These are phyloP conservation scores for Hamamelis virginiana DNA, from an alignment of 164 flowering plant species.

Conservation along the genomic window DNA sequence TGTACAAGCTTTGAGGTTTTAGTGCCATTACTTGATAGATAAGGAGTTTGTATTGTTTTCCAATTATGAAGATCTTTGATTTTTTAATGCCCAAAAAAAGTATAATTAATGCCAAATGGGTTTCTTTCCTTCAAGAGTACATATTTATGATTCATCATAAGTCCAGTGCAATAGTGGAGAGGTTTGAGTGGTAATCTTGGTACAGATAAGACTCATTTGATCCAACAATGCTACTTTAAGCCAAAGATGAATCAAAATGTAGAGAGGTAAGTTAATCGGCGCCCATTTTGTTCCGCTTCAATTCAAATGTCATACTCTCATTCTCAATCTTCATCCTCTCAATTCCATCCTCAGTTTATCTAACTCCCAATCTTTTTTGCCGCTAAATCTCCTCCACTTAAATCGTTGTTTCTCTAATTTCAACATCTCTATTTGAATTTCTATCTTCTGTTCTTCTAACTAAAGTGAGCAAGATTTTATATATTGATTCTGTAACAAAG, in stretches of 20 bases:
- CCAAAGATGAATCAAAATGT: too few relatives aligned
- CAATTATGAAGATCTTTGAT: too few relatives aligned
- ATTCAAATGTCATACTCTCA: slow-evolving; percentile 56
- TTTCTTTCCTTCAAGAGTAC: too few relatives aligned
- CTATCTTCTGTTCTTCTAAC: slow-evolving; percentile 64
- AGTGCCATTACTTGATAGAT: not conserved
- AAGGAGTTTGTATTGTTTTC: too few relatives aligned
- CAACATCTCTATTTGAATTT: slow-evolving; percentile 55
- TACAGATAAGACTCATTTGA: too few relatives aligned
- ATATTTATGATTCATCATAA: too few relatives aligned
- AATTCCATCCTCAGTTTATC: slow-evolving; percentile 66
- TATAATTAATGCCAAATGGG: too few relatives aligned
- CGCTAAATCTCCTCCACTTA: slow-evolving; percentile 66
- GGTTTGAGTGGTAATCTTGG: too few relatives aligned
- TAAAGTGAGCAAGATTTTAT: slow-evolving; percentile 41
- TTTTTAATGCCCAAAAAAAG: too few relatives aligned
- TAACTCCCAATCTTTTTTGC: slow-evolving; percentile 61
- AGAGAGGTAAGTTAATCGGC: too few relatives aligned
- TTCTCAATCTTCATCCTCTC: slow-evolving; percentile 78
- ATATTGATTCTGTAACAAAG: slow-evolving; percentile 45
- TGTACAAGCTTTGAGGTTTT: not conserved
- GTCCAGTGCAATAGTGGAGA: too few relatives aligned
- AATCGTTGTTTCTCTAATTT: slow-evolving; percentile 70
- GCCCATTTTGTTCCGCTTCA: slow-evolving; percentile 57
- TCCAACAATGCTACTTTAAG: too few relatives aligned